Evolutionary conservation across 768 basidiomycete species (phyloP).

Genomic region (Royoungia palumana): DNA sequence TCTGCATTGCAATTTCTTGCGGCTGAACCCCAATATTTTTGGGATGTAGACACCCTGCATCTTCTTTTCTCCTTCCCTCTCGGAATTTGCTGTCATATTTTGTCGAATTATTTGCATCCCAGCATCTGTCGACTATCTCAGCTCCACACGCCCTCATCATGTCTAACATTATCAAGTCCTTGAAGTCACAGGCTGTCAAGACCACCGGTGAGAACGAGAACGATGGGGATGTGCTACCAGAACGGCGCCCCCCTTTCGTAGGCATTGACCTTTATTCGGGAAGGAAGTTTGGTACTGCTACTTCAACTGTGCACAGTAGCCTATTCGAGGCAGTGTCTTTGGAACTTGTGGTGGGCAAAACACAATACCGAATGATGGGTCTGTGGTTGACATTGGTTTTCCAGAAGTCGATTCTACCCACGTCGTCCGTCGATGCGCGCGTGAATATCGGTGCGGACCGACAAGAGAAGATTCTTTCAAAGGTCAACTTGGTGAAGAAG

Average conservation of each 20-base stretch:
- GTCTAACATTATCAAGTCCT: conserved; percentile 9
- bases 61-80: not conserved
- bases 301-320: not conserved
- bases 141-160: conserved; percentile 8
- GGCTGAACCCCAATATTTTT: conserved; percentile 4
- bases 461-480: conserved; percentile 10
- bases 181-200: conserved; percentile 12
- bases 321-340: not conserved
- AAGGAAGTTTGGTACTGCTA: conserved; percentile 10
- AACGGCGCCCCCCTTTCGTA: not conserved
- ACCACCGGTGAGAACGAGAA: conserved; percentile 4
- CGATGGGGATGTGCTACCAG: not conserved
- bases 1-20: conserved; percentile 2
- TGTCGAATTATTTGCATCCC: not conserved
- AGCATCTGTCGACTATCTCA: conserved; percentile 1
- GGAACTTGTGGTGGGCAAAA: conserved; percentile 6
- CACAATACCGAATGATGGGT: not conserved
- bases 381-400: not conserved
- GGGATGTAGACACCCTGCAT: conserved; percentile 8
- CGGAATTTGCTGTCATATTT: conserved; percentile 1
- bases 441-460: not conserved
- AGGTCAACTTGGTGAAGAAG: conserved; percentile 10
- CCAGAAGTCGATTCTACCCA: not conserved
- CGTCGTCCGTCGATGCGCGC: not conserved
- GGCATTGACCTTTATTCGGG: not conserved